Conservation (phyloP, 169 alveolate genomes). For the Plasmodium cynomolgi region DNA sequence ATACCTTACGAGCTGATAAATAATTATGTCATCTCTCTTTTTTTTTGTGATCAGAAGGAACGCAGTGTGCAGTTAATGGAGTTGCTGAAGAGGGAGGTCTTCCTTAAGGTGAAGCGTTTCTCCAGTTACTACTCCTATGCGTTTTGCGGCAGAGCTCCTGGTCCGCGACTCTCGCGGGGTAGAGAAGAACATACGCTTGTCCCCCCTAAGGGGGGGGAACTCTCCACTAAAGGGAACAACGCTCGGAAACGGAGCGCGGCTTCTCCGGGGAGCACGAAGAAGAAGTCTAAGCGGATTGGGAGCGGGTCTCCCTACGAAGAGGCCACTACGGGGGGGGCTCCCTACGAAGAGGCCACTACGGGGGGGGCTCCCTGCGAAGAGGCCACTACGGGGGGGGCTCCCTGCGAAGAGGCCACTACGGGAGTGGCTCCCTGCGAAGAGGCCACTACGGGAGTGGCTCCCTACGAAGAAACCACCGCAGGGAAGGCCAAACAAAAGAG, state of each 20-base stretch:
- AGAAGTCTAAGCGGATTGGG: neutral
- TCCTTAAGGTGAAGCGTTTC: slow-evolving; percentile 32
- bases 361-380: neutral
- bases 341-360: neutral
- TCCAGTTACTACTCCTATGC: slow-evolving; percentile 3
- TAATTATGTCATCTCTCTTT: slow-evolving; percentile 54
- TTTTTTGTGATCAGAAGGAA: slow-evolving; percentile 31
- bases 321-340: neutral
- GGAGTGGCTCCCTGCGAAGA: neutral
- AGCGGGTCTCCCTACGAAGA: neutral
- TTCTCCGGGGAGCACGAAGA: neutral
- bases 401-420: neutral
- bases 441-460: neutral
- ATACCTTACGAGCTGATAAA: slow-evolving; percentile 54
- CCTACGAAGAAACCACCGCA: neutral
- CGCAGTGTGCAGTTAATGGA: slow-evolving; percentile 25
- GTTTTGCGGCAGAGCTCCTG: neutral
- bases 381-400: neutral
- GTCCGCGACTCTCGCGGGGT: neutral
- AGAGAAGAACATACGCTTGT: neutral
- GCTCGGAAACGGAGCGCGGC: neutral
- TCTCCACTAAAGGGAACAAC: neutral
- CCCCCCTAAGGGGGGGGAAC: neutral
- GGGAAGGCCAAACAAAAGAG: neutral
- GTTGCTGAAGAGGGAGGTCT: slow-evolving; percentile 28